These are phyloP conservation scores for Diversispora epigaea DNA, from an alignment of 192 early-diverging fungal species.

Conservation along the genomic window DNA sequence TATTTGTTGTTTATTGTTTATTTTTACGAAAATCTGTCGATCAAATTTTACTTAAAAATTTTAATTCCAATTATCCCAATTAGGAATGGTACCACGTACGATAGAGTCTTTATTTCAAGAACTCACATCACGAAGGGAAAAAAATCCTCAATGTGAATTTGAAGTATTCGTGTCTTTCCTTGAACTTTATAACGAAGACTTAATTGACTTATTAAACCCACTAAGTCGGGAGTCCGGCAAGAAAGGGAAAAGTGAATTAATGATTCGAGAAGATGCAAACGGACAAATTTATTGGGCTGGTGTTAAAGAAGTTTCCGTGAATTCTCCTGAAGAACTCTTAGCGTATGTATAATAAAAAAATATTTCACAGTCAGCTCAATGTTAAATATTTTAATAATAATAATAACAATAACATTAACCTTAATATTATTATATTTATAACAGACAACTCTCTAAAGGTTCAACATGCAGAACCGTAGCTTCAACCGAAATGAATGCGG, in stretches of 20 bases:
- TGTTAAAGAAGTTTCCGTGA: conserved; percentile 75
- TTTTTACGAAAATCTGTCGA: neutral
- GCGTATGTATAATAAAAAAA: conserved; percentile 36
- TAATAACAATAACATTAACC: neutral
- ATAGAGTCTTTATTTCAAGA: conserved; percentile 58
- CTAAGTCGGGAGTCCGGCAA: conserved; percentile 31
- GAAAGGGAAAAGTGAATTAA: conserved; percentile 40
- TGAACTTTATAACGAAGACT: conserved; percentile 97
- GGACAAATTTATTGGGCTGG: conserved; percentile 87
- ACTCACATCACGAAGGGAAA: conserved; percentile 39
- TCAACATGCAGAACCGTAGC: conserved; percentile 67
- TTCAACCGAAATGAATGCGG: conserved; percentile 93
- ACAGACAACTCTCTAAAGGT: conserved; percentile 55
- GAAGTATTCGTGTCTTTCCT: conserved; percentile 80
- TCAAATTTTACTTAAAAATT: neutral
- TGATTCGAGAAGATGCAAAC: conserved; percentile 77
- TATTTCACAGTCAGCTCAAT: neutral
- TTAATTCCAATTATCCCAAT: neutral
- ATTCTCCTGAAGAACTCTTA: conserved; percentile 63
- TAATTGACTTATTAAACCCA: conserved; percentile 77
- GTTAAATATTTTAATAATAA: neutral
- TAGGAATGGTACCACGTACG: conserved; percentile 70
- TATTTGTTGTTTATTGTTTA: neutral
- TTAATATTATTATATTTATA: conserved; percentile 39
- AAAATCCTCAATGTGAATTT: conserved; percentile 44